Evolutionary conservation across 192 early-diverging fungal genomes (phyloP), one percentile per base, ranked within the genome.

Genomic region (Backusella psychrophila): DNA sequence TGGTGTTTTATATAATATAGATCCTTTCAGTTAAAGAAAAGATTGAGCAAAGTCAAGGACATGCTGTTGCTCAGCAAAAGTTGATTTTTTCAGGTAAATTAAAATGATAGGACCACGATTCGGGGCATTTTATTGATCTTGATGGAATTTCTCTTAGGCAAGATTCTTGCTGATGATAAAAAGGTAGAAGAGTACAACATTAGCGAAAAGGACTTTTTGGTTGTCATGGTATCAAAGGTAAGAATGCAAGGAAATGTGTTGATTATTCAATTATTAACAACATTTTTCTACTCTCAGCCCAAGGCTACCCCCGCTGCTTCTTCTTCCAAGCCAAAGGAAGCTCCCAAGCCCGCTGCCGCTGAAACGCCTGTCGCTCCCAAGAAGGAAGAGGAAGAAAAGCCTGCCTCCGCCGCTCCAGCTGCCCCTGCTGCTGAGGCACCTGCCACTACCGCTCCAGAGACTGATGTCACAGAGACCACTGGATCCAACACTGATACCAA

Each of bases 141-240:
- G 56, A 59, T 63, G n/a, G 21, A 29, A 29, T 12, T 35, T 9
- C 17, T 14, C 15, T 74, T 75, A 94, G 94, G 96, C 76, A 97
- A 98, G 83, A 95, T 98, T 77, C 89, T 99, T 21, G 84, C 76
- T 14, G 93, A 99, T 82, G 89, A 86, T 49, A 88, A 92, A 73
- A 89, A 91, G 1, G 83, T 99, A 9, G 89, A 83, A 21, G 88
- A 91, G 35, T 90, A 90, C 76, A 91, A 93, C 35, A 93, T 98
- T 71, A 86, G 76, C 23, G 97, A 99, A 78, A 96, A 93, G 82
- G 95, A 96, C 73, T 99, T 99, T 82, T 84, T 99, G 80, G 97
- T 99, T 49, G 88, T 96, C 8, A 99, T 99, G 97, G 90, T 94
- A 11, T 89, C 91, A 77, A 98, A 98, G 91, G 92, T 94, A 87